phyloP scores from a whole-genome alignment of 2,329 filamentous ascomycete species.

The Aspergillus bombycis region DNA sequence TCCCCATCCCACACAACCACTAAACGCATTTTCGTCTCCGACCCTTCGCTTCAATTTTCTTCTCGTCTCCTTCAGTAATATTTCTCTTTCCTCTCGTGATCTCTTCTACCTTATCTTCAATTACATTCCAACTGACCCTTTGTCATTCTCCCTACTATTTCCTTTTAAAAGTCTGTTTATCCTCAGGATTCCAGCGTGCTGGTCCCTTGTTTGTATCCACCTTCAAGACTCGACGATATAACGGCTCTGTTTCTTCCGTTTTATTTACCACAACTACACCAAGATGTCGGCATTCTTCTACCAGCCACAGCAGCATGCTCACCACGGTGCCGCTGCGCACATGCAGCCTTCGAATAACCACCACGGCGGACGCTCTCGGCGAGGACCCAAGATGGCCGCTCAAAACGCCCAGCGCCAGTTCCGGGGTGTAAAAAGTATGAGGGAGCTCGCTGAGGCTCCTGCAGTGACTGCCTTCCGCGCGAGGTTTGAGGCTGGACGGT shows the following conservation, averaged over 20 bases:
- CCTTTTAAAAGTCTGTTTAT: conserved; percentile 20
- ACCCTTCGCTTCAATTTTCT: conserved; percentile 19
- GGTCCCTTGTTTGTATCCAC: conserved; percentile 32
- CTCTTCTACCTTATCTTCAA: conserved; percentile 22
- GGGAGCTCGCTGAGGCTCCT: conserved; percentile 80
- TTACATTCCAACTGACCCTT: conserved; percentile 24
- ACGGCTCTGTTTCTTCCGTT: conserved; percentile 15
- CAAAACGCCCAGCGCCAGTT: conserved; percentile 88
- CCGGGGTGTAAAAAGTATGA: conserved; percentile 80
- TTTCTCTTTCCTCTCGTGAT: conserved; percentile 21
- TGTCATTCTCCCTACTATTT: conserved; percentile 27
- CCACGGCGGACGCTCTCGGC: conserved; percentile 81
- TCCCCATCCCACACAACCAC: conserved; percentile 29
- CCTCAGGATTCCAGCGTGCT: conserved; percentile 20
- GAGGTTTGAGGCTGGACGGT: conserved; percentile 87
- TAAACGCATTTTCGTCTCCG: conserved; percentile 23
- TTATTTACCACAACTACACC: conserved; percentile 24
- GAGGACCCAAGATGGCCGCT: conserved; percentile 77
- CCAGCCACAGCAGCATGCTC: conserved; percentile 49
- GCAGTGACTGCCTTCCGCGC: conserved; percentile 77
- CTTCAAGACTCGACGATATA: conserved; percentile 25
- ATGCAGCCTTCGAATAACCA: conserved; percentile 68
- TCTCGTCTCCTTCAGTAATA: conserved; percentile 23
- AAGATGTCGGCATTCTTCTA: conserved; percentile 52
- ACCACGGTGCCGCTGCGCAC: conserved; percentile 56